Conservation (phyloP, 495 filamentous ascomycete species). For the Aspergillus cavernicola region DNA sequence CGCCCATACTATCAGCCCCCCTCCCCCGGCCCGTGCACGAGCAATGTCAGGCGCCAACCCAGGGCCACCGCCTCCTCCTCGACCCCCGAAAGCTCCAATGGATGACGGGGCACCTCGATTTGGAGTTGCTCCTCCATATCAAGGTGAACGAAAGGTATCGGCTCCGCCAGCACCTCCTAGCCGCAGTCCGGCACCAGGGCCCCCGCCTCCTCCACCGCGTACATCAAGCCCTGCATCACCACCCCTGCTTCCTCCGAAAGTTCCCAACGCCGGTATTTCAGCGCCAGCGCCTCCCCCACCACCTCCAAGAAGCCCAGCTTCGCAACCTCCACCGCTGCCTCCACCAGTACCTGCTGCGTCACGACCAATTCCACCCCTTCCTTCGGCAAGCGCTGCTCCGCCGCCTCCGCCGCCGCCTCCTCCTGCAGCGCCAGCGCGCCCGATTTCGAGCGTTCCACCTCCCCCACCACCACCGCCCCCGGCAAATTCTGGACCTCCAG, state of each 20-base stretch:
- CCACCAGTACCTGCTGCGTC: conserved; percentile 41
- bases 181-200: conserved; percentile 53
- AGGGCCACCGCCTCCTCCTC: conserved; percentile 78
- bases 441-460: conserved; percentile 35
- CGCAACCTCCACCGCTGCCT: conserved; percentile 44
- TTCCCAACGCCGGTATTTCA: conserved; percentile 40
- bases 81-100: conserved; percentile 81
- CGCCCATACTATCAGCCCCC: conserved; percentile 52
- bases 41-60: conserved; percentile 58
- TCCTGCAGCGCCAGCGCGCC: conserved; percentile 36
- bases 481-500: conserved; percentile 23
- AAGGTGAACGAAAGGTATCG: conserved; percentile 59
- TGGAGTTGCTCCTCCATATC: conserved; percentile 80
- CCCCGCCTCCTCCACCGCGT: conserved; percentile 68
- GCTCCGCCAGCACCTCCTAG: conserved; percentile 73
- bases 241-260: conserved; percentile 71
- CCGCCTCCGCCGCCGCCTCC: conserved; percentile 44
- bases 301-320: conserved; percentile 47
- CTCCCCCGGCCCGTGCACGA: conserved; percentile 51
- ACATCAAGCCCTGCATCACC: conserved; percentile 50
- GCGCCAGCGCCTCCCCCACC: conserved; percentile 56
- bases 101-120: conserved; percentile 64
- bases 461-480: conserved; percentile 34
- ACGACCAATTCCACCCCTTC: conserved; percentile 31
- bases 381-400: conserved; percentile 22